These are phyloP conservation scores for Chrysanthemum makinoi DNA, from an alignment of 129 eudicot genomes.

Conservation along the genomic window DNA sequence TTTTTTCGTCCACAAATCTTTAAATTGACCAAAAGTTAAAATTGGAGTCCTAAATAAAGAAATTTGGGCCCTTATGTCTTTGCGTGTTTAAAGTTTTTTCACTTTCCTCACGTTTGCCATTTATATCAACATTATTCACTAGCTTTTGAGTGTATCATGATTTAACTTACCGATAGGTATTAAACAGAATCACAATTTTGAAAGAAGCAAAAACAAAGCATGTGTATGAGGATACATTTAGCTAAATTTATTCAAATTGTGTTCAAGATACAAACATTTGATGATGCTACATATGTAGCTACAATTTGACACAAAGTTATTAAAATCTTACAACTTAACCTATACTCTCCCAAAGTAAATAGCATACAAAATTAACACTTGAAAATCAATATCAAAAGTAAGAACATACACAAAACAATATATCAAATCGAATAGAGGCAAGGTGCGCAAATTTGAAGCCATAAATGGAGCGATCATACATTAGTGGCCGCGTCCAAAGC, in stretches of 20 bases:
- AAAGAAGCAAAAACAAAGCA: no score
- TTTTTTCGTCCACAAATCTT: not conserved
- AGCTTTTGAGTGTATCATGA: no score
- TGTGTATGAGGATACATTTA: no score
- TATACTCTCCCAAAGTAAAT: not conserved
- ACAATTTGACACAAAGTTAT: slow-evolving; percentile 20
- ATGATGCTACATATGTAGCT: slow-evolving; percentile 28
- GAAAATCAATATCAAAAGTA: slow-evolving; percentile 18
- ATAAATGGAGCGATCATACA: slow-evolving; percentile 26
- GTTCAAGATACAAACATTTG: slow-evolving; percentile 26
- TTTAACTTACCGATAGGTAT: no score
- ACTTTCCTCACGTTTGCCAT: not conserved
- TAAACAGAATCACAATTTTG: no score
- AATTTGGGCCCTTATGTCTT: not conserved
- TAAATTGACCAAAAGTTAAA: not conserved
- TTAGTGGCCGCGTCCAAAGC: slow-evolving; percentile 49
- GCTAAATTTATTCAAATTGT: not conserved
- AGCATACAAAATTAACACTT: slow-evolving; percentile 13
- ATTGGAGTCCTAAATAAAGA: not conserved
- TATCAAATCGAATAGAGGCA: slow-evolving; percentile 10
- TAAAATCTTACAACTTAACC: slow-evolving; percentile 11
- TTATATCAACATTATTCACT: not conserved
- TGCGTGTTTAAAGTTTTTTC: not conserved
- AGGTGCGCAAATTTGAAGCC: not conserved
- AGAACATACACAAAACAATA: slow-evolving; percentile 23